Percentiles rank a stretch among this genome's conserved stretches.
Evolutionary conservation across 495 filamentous ascomycete species (phyloP).

Genomic region (Cladorrhinum samala): DNA sequence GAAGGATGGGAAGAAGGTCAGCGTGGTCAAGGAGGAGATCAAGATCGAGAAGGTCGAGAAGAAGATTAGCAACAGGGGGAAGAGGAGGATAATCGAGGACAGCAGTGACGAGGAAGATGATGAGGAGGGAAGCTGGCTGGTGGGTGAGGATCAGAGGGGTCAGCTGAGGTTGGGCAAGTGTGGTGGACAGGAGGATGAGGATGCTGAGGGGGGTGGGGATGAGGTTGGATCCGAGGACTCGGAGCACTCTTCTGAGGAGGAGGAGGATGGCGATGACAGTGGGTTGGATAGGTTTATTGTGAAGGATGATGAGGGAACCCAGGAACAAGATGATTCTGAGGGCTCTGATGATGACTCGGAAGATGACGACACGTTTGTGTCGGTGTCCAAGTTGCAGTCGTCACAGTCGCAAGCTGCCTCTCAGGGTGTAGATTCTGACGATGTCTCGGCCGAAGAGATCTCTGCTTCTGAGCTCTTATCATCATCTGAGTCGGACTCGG

Average conservation of each 20-base stretch:
- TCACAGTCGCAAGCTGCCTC: slow-evolving; percentile 23
- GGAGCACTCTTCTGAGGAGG: slow-evolving; percentile 22
- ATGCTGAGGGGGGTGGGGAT: slow-evolving; percentile 79
- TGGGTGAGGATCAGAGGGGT: slow-evolving; percentile 55
- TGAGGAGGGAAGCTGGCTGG: slow-evolving; percentile 62
- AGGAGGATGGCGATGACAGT: slow-evolving; percentile 37
- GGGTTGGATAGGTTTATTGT: slow-evolving; percentile 42
- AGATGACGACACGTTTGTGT: slow-evolving; percentile 34
- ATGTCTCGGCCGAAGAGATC: slow-evolving; percentile 13
- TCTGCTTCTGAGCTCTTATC: slow-evolving; percentile 35
- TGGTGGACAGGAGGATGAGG: slow-evolving; percentile 76
- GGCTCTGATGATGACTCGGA: slow-evolving; percentile 26
- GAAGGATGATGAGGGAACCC: slow-evolving; percentile 28
- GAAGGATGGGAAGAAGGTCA: slow-evolving; percentile 42
- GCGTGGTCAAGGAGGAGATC: slow-evolving; percentile 40
- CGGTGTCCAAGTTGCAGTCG: slow-evolving; percentile 31
- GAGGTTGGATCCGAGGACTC: slow-evolving; percentile 64
- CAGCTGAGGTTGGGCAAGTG: slow-evolving; percentile 61
- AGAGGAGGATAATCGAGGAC: slow-evolving; percentile 42
- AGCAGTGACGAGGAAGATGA: slow-evolving; percentile 67
- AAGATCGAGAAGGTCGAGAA: slow-evolving; percentile 34
- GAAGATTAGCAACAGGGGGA: slow-evolving; percentile 35
- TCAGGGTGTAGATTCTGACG: slow-evolving; percentile 14
- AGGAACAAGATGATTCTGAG: slow-evolving; percentile 38
- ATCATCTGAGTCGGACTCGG: slow-evolving; percentile 41